Evolutionary conservation across 257 asterid species (phyloP).

Genomic region (Apocynum venetum): DNA sequence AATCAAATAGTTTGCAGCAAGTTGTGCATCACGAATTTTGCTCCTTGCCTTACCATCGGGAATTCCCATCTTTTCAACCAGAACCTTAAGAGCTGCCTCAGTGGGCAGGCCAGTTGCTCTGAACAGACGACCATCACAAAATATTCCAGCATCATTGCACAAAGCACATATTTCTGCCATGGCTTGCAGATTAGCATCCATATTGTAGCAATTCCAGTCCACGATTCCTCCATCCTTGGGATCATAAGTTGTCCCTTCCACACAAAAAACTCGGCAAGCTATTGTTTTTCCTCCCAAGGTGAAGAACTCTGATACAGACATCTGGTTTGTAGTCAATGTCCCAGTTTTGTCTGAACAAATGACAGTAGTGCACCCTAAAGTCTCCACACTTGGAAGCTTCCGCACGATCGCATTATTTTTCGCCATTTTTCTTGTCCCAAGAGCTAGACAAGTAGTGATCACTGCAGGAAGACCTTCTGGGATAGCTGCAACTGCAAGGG

Average conservation of each 20-base stretch:
- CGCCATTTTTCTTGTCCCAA: constrained; percentile 69
- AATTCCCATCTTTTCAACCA: constrained; percentile 88
- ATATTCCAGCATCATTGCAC: constrained; percentile 79
- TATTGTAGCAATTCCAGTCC: constrained; percentile 57
- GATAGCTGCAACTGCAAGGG: constrained; percentile 79
- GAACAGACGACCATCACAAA: constrained; percentile 50
- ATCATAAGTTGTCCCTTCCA: constrained; percentile 67
- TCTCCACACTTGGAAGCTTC: constrained; percentile 76
- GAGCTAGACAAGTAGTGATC: constrained; percentile 64
- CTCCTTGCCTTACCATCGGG: constrained; percentile 50
- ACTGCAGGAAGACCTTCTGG: constrained; percentile 84
- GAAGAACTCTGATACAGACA: constrained; percentile 54
- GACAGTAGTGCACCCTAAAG: constrained; percentile 71
- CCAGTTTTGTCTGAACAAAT: constrained; percentile 75
- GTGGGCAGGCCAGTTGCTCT: constrained; percentile 81
- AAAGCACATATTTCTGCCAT: constrained; percentile 73
- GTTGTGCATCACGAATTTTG: constrained; percentile 41
- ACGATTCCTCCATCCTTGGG: constrained; percentile 73
- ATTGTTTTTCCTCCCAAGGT: constrained; percentile 44
- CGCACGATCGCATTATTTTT: constrained; percentile 60
- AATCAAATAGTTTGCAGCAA: constrained; percentile 52
- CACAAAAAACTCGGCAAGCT: constrained; percentile 32
- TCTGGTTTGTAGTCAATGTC: constrained; percentile 67
- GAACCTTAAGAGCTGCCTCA: constrained; percentile 89
- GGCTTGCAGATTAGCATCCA: constrained; percentile 59